Percentiles rank a stretch among this genome's conserved stretches.
These are phyloP conservation scores for Ensete glaucum DNA, from an alignment of 176 grass and related monocot species.

Conservation along the genomic window DNA sequence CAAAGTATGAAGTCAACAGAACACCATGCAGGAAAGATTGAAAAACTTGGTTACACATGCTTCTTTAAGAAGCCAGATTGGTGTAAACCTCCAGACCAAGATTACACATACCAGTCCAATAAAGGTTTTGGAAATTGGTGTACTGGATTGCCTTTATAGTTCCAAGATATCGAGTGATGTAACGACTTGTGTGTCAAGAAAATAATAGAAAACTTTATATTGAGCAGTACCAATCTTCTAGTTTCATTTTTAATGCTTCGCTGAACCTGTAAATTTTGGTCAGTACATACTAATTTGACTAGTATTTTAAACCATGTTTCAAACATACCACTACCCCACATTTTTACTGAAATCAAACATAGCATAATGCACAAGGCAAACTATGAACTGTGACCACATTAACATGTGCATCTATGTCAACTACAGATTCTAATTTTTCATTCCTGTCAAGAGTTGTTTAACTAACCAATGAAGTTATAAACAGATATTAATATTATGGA, in stretches of 20 bases:
- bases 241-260: too few species aligned
- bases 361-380: background rate
- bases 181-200: too few species aligned
- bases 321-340: too few species aligned
- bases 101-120: background rate
- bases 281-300: too few species aligned
- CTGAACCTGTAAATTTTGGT: too few species aligned
- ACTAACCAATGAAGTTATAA: background rate
- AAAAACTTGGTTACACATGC: background rate
- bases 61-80: background rate
- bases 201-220: too few species aligned
- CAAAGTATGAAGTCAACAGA: too few species aligned
- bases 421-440: background rate
- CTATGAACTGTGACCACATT: background rate
- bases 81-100: background rate
- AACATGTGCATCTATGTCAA: background rate
- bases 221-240: too few species aligned
- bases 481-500: slow-evolving; percentile 5
- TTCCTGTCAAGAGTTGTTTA: background rate
- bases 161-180: too few species aligned
- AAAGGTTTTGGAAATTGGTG: too few species aligned
- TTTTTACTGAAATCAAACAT: background rate
- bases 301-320: too few species aligned
- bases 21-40: background rate
- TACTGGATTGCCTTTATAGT: too few species aligned